Conservation (phyloP, 495 filamentous ascomycete genomes). For the Stereocaulon alpinum region DNA sequence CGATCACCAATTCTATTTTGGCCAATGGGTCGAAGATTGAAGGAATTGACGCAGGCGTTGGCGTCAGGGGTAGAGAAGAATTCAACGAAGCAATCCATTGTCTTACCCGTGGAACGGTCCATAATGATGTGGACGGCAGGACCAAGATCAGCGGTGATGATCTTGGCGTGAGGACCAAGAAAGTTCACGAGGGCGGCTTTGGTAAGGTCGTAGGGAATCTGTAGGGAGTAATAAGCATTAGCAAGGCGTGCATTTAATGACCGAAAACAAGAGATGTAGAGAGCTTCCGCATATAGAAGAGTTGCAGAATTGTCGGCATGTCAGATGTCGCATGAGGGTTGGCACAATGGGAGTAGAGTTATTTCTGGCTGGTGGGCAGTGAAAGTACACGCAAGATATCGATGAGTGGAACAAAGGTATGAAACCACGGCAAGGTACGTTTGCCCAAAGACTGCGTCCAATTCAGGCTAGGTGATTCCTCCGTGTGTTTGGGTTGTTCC, state of each 20-base stretch:
- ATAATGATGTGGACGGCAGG: constrained; percentile 73
- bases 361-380: background rate
- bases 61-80: constrained; percentile 48
- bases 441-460: background rate
- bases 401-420: background rate
- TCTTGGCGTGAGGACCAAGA: constrained; percentile 53
- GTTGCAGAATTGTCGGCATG: background rate
- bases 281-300: too few relatives aligned
- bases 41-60: constrained; percentile 38
- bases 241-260: background rate
- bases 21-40: constrained; percentile 28
- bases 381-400: background rate
- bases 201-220: constrained; percentile 62
- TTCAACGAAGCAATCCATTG: constrained; percentile 66
- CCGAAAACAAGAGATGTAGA: background rate
- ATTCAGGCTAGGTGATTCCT: background rate
- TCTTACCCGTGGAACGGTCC: constrained; percentile 69
- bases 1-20: constrained; percentile 54
- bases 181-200: constrained; percentile 59
- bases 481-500: too few relatives aligned
- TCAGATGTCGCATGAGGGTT: too few relatives aligned
- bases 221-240: background rate
- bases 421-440: background rate
- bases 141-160: constrained; percentile 42
- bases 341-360: background rate